These are phyloP conservation scores for Rhytidhysteron rufulum DNA, from an alignment of 2,329 filamentous ascomycete genomes.

Conservation along the genomic window DNA sequence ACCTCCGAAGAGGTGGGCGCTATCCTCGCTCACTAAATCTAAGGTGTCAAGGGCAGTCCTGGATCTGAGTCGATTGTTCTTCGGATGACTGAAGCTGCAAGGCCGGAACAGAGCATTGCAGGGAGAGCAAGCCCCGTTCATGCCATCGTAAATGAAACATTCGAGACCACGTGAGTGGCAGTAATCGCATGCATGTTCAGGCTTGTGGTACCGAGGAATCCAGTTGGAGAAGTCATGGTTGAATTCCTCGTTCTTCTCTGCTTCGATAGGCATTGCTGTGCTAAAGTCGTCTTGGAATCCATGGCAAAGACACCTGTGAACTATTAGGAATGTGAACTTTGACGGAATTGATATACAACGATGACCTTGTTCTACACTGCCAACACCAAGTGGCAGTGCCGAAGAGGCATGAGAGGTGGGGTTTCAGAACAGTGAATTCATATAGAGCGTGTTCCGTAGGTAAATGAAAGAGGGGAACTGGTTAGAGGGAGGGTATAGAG, in stretches of 20 bases:
- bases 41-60: conserved; percentile 44
- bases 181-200: conserved; percentile 45
- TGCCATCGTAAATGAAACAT: conserved; percentile 43
- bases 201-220: conserved; percentile 46
- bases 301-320: conserved; percentile 18
- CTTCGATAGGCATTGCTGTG: conserved; percentile 6
- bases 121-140: conserved; percentile 41
- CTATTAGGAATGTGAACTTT: conserved; percentile 5
- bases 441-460: background rate
- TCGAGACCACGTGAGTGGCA: conserved; percentile 45
- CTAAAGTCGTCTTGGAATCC: conserved; percentile 12
- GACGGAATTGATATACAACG: background rate
- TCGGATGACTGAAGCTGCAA: conserved; percentile 44
- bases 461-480: background rate
- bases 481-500: background rate
- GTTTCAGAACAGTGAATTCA: background rate
- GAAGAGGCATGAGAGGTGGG: no score
- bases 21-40: conserved; percentile 44
- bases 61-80: conserved; percentile 24
- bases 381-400: no score
- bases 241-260: conserved; percentile 18
- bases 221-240: conserved; percentile 44
- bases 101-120: conserved; percentile 47
- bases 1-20: conserved; percentile 25
- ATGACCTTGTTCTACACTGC: background rate